A percentile compares a stretch with the other conserved stretches of the same genome.
Evolutionary conservation across 768 basidiomycete genomes (phyloP).

Genomic region (Leccinum subgranulosum): DNA sequence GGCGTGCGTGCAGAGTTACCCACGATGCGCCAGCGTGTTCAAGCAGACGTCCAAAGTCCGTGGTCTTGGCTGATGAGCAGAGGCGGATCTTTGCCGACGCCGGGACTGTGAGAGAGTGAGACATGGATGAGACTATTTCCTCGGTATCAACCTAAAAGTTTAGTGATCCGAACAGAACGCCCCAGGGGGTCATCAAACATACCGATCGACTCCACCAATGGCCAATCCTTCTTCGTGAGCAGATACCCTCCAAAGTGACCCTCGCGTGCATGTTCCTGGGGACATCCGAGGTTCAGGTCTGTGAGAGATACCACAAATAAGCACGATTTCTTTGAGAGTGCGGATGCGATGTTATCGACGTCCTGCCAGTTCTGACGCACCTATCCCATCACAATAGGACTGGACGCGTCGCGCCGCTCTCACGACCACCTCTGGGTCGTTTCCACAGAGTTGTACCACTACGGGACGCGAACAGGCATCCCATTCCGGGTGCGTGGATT

Average conservation of each 20-base stretch:
- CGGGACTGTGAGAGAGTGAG: constrained; percentile 59
- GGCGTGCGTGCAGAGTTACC: constrained; percentile 72
- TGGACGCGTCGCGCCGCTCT: constrained; percentile 59
- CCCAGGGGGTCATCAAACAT: neutral
- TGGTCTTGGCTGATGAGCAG: constrained; percentile 52
- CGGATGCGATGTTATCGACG: neutral
- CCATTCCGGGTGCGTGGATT: constrained; percentile 11
- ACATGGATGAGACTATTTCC: constrained; percentile 60
- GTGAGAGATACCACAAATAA: constrained; percentile 9
- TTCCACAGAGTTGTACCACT: constrained; percentile 72
- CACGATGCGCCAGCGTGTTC: constrained; percentile 67
- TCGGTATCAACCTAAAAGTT: neutral
- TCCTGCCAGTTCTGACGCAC: constrained; percentile 33
- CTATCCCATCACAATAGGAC: constrained; percentile 64
- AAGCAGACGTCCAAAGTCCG: constrained; percentile 53
- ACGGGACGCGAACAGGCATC: constrained; percentile 42
- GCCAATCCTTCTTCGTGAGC: constrained; percentile 72
- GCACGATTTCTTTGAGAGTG: neutral
- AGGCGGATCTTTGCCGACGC: constrained; percentile 62
- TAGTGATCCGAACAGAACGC: neutral
- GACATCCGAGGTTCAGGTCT: constrained; percentile 85
- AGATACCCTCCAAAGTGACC: constrained; percentile 75
- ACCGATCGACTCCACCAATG: constrained; percentile 64
- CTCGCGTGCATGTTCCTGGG: constrained; percentile 64
- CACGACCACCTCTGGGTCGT: constrained; percentile 60